Base-by-base conservation (phyloP, 1,139 yeast genomes). In the Magnusiomyces magnusii region DNA sequence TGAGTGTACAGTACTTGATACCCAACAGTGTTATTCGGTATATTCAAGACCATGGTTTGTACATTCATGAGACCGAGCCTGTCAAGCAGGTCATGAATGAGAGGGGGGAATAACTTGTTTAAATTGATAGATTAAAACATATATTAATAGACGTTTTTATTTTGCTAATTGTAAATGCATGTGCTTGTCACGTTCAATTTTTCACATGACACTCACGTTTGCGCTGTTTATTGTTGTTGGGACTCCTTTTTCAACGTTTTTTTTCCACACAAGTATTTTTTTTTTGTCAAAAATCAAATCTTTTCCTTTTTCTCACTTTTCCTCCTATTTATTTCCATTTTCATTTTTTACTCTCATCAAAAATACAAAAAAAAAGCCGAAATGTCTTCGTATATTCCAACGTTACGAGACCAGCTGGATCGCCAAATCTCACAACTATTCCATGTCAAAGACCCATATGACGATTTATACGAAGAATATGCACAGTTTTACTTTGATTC, bases 1-100 rank as follows among this genome's bases (percentile, higher is more conserved):
- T 95, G 99, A 86, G 95, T 62, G 98, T 93, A 27, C 99, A 93
- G 70, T 93, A 93, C 70, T 77, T 93, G 63, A 77, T 93, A 64
- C 99, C 99, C 0, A 93, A 93, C 72, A 85, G 95, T 50, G 99
- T 95, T 54, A 93, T 95, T 60, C 80, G 98, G 66, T 93, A 93
- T 70, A 92, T 93, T 62, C 96, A 91, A 71, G 97, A 93, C 70
- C 93, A 93, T 71, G 85, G 86, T 42, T 79, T 93, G 57, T 93
- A 93, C 71, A 78, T 86, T 52, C 82, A 86, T 68, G 96, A 90
- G 65, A 82, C 89, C 19, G 98, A 92, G 73, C 97, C 98, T 0
- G 97, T 92, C 53, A 90, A 91, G 73, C 92, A 87, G 74, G 97
- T 92, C 17, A 79, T 90, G 83, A 66, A 68, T 57, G 74, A 73